Base-by-base conservation (phyloP, 139 green algal species). In the Pseudopediastrum boryanum region DNA sequence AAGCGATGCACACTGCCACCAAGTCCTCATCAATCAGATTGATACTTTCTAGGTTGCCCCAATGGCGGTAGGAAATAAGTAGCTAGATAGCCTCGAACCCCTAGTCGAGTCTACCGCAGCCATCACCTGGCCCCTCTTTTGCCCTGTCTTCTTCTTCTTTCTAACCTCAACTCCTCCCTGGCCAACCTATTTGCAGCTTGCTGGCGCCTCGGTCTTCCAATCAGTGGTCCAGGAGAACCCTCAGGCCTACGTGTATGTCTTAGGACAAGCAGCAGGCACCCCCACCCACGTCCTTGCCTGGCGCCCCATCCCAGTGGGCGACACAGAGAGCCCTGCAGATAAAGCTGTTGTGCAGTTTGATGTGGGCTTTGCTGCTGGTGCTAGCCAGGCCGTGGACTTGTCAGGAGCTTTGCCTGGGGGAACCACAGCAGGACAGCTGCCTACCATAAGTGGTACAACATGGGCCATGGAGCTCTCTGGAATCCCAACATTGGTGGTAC, bases 211-310 rank as follows among this genome's bases (percentile, higher is more conserved):
- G 3, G 25, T 36, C 59, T 84, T 84, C 78, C 61, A 74, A 21
- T 59, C n/a, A 21, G 41, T 84, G 29, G 44, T 25, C 2, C 21
- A 38, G 23, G 78, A 84, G 36, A n/a, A 35, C 27, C 25, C 62
- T 27, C 29, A 69, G 8, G 31, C 68, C 31, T 79, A 63, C 59
- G 78, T 61, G 13, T 79, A 84, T 29, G 33, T 79, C 35, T 38
- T 84, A 46, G 71, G 59, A 6, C 50, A 50, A 0, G 48, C 42
- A 48, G 9, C 41, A 38, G 27, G 52, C 33, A 44, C 51, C 2
- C 63, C 77, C 1, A 79, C 78, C 6, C 69, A 84, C 46, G 35
- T 84, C 12, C 44, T 84, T 29, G 78, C 61, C 2, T 84, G 78
- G 78, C 35, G 70, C 36, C 69, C 69, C 1, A 64, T 74, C 27